Evolutionary conservation across 2,329 filamentous ascomycete species (phyloP).

Genomic region (Apiospora saccharicola): DNA sequence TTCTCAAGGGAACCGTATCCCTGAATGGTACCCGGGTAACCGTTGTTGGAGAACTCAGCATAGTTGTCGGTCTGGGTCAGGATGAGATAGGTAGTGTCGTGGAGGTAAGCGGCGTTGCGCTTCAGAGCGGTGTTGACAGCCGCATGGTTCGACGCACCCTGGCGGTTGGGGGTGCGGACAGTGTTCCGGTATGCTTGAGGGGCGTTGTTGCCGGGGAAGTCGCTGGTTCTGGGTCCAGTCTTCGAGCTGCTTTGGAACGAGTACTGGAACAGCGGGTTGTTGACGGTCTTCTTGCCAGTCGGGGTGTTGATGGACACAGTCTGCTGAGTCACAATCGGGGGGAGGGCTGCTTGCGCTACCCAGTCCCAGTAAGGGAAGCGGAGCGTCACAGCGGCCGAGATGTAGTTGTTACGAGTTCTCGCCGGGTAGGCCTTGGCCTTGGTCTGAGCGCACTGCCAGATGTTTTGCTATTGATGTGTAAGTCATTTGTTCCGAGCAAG

Average conservation of each 20-base stretch:
- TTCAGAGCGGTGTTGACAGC: conserved; percentile 7
- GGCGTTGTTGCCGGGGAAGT: conserved; percentile 14
- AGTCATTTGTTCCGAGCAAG: conserved; percentile 23
- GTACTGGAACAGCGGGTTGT: conserved; percentile 23
- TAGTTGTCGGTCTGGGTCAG: conserved; percentile 24
- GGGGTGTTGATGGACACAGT: conserved; percentile 5
- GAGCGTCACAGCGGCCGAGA: conserved; percentile 22
- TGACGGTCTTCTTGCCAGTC: conserved; percentile 7
- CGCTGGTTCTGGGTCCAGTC: conserved; percentile 9
- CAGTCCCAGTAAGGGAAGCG: conserved; percentile 29
- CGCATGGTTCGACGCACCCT: not conserved
- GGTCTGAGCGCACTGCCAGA: conserved; percentile 22
- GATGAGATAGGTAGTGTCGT: conserved; percentile 24
- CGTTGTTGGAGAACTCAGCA: conserved; percentile 26
- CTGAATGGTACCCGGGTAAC: conserved; percentile 23
- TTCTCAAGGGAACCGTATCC: conserved; percentile 32
- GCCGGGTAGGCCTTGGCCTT: conserved; percentile 15
- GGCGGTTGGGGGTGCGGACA: not conserved
- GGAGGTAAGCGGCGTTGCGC: conserved; percentile 23
- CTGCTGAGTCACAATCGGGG: conserved; percentile 28
- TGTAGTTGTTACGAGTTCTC: not conserved
- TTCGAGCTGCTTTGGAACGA: not conserved
- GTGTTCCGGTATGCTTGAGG: conserved; percentile 11
- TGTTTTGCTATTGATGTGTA: conserved; percentile 30
- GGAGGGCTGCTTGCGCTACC: conserved; percentile 29